Evolutionary conservation across 2,329 filamentous ascomycete species (phyloP).

Genomic region (Beauveria medogensis): DNA sequence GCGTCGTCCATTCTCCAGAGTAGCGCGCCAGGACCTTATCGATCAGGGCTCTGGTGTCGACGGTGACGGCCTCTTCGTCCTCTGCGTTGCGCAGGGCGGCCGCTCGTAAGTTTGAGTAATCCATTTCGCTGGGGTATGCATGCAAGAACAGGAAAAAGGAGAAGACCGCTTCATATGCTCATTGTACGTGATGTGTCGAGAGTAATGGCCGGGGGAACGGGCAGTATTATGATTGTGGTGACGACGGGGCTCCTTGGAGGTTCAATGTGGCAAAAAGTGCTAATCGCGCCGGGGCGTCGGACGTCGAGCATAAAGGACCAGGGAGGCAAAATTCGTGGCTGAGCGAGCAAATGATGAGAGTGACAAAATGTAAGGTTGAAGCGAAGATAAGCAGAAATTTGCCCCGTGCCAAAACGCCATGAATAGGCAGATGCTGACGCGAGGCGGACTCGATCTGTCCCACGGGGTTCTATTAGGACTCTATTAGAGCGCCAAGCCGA

Average conservation of each 20-base stretch:
- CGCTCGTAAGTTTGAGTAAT: constrained; percentile 70
- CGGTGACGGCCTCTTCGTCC: constrained; percentile 94
- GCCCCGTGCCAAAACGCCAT: neutral
- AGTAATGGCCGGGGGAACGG: neutral
- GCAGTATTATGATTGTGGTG: constrained; percentile 1
- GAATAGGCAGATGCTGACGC: neutral
- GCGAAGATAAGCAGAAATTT: neutral
- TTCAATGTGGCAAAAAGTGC: constrained; percentile 2
- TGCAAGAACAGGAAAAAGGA: neutral
- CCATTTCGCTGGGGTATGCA: constrained; percentile 39
- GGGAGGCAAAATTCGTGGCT: neutral
- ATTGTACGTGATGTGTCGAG: neutral
- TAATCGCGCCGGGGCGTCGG: neutral
- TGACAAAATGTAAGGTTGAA: neutral
- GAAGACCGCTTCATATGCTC: neutral
- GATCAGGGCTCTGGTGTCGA: constrained; percentile 92
- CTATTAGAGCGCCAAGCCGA: neutral
- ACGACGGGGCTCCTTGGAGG: neutral
- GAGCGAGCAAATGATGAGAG: neutral
- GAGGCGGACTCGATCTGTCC: constrained; percentile 4
- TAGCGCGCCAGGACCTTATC: constrained; percentile 97
- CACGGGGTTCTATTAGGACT: neutral
- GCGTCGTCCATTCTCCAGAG: constrained; percentile 84
- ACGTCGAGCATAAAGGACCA: neutral
- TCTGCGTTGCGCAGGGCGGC: constrained; percentile 79